Base-by-base conservation (phyloP, 371 early-diverging fungal species). In the Mortierella sp. region DNA sequence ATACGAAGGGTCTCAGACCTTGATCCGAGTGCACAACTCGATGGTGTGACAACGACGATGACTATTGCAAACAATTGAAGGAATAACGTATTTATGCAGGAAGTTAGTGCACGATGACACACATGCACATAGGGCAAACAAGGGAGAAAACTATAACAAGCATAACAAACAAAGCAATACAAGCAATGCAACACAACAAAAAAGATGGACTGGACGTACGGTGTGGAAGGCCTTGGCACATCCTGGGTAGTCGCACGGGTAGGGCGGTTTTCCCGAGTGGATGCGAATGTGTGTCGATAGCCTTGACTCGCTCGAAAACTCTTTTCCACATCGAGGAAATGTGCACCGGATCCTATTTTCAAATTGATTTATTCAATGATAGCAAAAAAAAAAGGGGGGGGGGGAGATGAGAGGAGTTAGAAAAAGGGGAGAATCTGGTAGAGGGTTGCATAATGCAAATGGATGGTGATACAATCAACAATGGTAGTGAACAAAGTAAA, bases 271-370 rank as follows among this genome's bases (percentile, higher is more conserved):
- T 44, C 78, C 78, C 12, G 56, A 72, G 24, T 78, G 78, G 70
- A 78, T 78, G 51, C 78, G 73, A 29, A 65, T 73, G 55, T 78
- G 78, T n/a, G 78, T 73, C 32, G 74, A 72, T 8, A 78, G 70
- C 10, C 78, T 73, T 18, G 78, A 72, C 35, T 73, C 73, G 11
- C 73, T 74, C 38, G 78, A 65, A 70, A 78, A 78, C 68, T 78
- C 78, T 27, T 78, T 78, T 27, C 78, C 78, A 54, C 78, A 78
- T n/a, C 78, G 72, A 49, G 78, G 74, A 51, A 68, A 78, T 51
- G 65, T 78, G 41, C 78, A 78, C 21, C 78, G 78, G 29, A 72
- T 73, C 27, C 78, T 77, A 77, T 14, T 3, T 11, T 29, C 27
- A 10, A 35, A 35, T 35, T 35, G 3, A 14, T 60, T 60, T 11